These are phyloP conservation scores for rapeseed (Brassica napus) DNA, from an alignment of 345 rosid genomes.

Conservation along the genomic window Da-Ae NC_063442.1:29476501-29477000, in stretches of 20 bases:
- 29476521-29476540: slow-evolving; percentile 96
- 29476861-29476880: neutral
- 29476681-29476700: slow-evolving; percentile 46
- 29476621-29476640: slow-evolving; percentile 1
- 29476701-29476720: slow-evolving; percentile 71
- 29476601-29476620: slow-evolving; percentile 59
- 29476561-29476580: slow-evolving; percentile 88
- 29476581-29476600: slow-evolving; percentile 76
- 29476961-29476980: neutral
- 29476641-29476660: neutral
- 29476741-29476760: slow-evolving; percentile 46
- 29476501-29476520: neutral
- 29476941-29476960: neutral
- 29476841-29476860: neutral
- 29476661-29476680: neutral
- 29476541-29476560: slow-evolving; percentile 93
- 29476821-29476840: slow-evolving; percentile 21
- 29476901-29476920: neutral
- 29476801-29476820: slow-evolving; percentile 85
- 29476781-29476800: slow-evolving; percentile 26
- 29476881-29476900: too few relatives aligned
- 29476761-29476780: slow-evolving; percentile 40
- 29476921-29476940: neutral
- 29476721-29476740: slow-evolving; percentile 76
- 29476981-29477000: neutral